Conservation (phyloP, 495 filamentous ascomycete species). For the Paragyromitra xinjiangensis region DNA sequence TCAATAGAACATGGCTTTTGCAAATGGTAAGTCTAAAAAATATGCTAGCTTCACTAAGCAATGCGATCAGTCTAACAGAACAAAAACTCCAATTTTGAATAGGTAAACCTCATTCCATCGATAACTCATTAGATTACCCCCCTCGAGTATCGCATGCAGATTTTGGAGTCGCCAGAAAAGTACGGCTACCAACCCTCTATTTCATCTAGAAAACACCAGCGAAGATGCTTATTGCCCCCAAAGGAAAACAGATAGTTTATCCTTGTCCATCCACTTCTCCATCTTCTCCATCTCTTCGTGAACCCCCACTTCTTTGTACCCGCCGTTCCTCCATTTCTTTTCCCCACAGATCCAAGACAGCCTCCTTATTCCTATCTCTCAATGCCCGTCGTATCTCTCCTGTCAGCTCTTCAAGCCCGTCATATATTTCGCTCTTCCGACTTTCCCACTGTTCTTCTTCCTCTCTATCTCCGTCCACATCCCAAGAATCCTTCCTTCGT, state of each 20-base stretch:
- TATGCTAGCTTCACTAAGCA: constrained; percentile 25
- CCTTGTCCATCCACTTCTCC: background rate
- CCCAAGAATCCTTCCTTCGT: constrained; percentile 55
- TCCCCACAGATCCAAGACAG: constrained; percentile 54
- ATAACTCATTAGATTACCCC: constrained; percentile 26
- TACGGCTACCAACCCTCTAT: constrained; percentile 42
- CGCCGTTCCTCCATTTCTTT: constrained; percentile 53
- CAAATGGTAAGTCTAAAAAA: constrained; percentile 20
- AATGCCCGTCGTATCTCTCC: constrained; percentile 53
- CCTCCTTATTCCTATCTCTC: constrained; percentile 54
- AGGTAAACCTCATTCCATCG: constrained; percentile 14
- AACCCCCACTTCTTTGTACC: constrained; percentile 27
- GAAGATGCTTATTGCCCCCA: constrained; percentile 4
- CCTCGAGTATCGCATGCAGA: constrained; percentile 29
- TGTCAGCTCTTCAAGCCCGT: constrained; percentile 46
- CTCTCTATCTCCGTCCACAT: constrained; percentile 53
- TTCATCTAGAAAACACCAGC: constrained; percentile 36
- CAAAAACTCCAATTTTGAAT: constrained; percentile 4
- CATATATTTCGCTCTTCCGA: constrained; percentile 55
- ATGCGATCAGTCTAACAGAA: constrained; percentile 28
- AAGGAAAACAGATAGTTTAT: constrained; percentile 31
- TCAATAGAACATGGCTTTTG: constrained; percentile 23
- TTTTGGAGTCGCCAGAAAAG: background rate
- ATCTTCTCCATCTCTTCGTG: constrained; percentile 20
- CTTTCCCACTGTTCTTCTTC: constrained; percentile 59